Conservation (phyloP, 2,329 filamentous ascomycete genomes). For the Alternaria angustiovoidea region DNA sequence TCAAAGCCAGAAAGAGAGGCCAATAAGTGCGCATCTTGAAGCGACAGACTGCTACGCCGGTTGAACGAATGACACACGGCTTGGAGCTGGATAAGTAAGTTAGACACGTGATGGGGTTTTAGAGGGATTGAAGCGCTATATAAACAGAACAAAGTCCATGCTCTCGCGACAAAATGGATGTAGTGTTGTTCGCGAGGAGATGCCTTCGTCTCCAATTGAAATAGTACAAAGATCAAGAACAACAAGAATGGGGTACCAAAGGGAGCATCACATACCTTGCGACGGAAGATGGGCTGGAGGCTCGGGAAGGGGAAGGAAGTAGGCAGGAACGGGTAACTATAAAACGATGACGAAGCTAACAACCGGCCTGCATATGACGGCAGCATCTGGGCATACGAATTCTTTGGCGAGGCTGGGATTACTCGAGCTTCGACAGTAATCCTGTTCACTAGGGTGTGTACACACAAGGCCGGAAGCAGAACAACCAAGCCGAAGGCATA, state of each 20-base stretch:
- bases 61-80: constrained; percentile 37
- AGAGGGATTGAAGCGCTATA: background rate
- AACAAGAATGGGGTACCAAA: background rate
- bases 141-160: background rate
- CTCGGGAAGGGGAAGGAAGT: constrained; percentile 24
- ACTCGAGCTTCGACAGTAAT: constrained; percentile 33
- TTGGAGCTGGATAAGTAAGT: constrained; percentile 30
- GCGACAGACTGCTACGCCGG: constrained; percentile 38
- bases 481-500: constrained; percentile 35
- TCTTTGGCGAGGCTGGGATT: constrained; percentile 38
- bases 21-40: constrained; percentile 43
- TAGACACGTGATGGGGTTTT: constrained; percentile 28
- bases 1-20: constrained; percentile 35
- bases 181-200: constrained; percentile 4
- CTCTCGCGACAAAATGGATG: background rate
- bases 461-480: constrained; percentile 32
- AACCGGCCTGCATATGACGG: constrained; percentile 31
- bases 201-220: background rate
- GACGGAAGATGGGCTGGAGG: constrained; percentile 37
- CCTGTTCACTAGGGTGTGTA: constrained; percentile 33
- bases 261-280: constrained; percentile 37
- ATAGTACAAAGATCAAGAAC: background rate
- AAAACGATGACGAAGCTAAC: constrained; percentile 30
- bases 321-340: constrained; percentile 39
- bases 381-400: constrained; percentile 21